phyloP scores from a whole-genome alignment of 2,329 filamentous ascomycete genomes.

The Clarireedia monteithiana region DNA sequence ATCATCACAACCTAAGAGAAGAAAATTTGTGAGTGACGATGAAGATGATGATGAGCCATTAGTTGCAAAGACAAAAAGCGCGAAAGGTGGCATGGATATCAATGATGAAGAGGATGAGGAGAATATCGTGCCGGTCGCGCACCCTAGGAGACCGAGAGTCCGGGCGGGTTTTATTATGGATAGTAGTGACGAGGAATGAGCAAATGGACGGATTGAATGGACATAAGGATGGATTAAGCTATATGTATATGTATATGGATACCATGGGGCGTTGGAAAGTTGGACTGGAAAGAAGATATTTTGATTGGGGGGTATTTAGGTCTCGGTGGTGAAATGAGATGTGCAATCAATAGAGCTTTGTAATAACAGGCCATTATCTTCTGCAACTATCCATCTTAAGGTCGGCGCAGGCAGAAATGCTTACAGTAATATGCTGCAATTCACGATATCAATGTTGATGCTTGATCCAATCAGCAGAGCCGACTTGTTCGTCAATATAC shows the following conservation, averaged over 20 bases:
- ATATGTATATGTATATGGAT: neutral
- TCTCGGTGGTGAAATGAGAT: no score
- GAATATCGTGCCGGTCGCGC: constrained; percentile 32
- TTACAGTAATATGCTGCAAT: no score
- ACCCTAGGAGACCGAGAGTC: constrained; percentile 29
- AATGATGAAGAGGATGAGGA: constrained; percentile 35
- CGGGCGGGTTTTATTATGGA: constrained; percentile 50
- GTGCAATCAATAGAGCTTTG: no score
- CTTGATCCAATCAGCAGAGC: no score
- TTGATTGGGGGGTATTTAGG: no score
- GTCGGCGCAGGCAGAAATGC: no score
- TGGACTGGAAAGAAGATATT: no score
- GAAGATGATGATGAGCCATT: constrained; percentile 13
- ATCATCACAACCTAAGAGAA: constrained; percentile 32
- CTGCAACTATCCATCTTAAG: no score
- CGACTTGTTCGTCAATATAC: no score
- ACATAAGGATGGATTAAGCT: neutral
- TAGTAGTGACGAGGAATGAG: constrained; percentile 43
- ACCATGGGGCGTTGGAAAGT: constrained; percentile 3
- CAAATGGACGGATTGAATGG: neutral
- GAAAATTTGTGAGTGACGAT: constrained; percentile 29
- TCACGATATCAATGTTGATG: no score
- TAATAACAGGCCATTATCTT: no score
- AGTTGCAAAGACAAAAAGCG: neutral
- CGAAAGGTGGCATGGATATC: constrained; percentile 11